Percentiles rank a stretch among this genome's conserved stretches.
These are phyloP conservation scores for Lojkania enalia DNA, from an alignment of 2,329 filamentous ascomycete species.

Conservation along the genomic window DNA sequence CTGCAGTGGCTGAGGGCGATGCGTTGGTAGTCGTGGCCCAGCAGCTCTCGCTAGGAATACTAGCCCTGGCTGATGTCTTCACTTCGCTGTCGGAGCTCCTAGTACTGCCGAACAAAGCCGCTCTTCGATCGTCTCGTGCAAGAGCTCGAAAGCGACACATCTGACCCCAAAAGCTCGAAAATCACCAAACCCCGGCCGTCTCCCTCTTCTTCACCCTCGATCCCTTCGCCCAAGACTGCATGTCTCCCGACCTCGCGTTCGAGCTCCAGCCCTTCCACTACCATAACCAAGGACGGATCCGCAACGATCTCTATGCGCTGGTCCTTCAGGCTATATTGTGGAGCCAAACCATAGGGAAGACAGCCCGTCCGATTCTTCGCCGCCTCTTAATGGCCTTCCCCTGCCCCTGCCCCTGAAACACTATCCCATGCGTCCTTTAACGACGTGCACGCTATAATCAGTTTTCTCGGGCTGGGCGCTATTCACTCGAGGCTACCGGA, in stretches of 20 bases:
- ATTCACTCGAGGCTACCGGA: conserved; percentile 68
- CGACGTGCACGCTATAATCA: conserved; percentile 25
- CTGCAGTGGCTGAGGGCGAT: background rate
- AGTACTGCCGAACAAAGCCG: no score
- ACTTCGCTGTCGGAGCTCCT: no score
- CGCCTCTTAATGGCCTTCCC: conserved; percentile 69
- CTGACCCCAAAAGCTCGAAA: no score
- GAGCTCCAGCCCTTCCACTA: conserved; percentile 53
- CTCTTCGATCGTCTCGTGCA: no score
- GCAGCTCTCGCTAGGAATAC: background rate
- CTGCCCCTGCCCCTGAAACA: conserved; percentile 58
- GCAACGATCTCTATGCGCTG: conserved; percentile 74
- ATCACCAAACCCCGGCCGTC: conserved; percentile 1
- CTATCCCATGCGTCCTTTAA: conserved; percentile 53
- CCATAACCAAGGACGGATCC: conserved; percentile 81
- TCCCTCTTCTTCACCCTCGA: conserved; percentile 15
- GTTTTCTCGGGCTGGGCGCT: conserved; percentile 34
- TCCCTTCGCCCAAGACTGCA: conserved; percentile 17
- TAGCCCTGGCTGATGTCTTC: conserved; percentile 28
- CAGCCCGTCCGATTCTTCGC: conserved; percentile 76
- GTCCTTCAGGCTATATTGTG: conserved; percentile 83
- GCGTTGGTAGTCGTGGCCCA: background rate
- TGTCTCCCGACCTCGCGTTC: conserved; percentile 25
- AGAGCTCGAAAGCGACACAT: no score
- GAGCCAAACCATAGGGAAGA: conserved; percentile 74